Percentiles rank a stretch among this genome's conserved stretches.
These are phyloP conservation scores for Mycena sanguinolenta DNA, from an alignment of 768 basidiomycete genomes.

Conservation along the genomic window DNA sequence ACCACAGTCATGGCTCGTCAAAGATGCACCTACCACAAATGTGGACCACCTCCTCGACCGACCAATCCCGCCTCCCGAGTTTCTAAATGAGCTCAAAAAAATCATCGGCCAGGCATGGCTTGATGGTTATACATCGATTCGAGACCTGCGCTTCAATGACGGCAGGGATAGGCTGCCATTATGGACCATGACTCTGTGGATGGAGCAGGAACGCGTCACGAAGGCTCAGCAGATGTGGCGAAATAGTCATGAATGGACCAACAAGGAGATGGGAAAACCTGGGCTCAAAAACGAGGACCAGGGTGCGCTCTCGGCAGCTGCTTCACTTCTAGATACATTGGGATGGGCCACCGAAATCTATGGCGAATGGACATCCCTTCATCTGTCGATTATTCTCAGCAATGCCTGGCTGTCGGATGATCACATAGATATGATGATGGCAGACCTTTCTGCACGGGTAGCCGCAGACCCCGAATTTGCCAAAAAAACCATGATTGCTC, in stretches of 20 bases:
- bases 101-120: constrained; percentile 28
- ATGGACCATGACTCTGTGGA: constrained; percentile 34
- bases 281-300: constrained; percentile 1
- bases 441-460: constrained; percentile 23
- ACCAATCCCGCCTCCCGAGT: neutral
- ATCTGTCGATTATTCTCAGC: constrained; percentile 23
- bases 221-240: constrained; percentile 29
- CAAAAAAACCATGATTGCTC: constrained; percentile 21
- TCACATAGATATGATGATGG: constrained; percentile 35
- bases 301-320: neutral
- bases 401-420: constrained; percentile 20
- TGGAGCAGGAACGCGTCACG: constrained; percentile 4
- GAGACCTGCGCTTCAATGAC: constrained; percentile 34
- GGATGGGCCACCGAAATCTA: neutral
- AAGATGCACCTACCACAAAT: neutral
- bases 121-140: constrained; percentile 36
- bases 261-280: constrained; percentile 12
- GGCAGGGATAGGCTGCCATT: constrained; percentile 31
- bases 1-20: neutral
- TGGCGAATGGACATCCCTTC: neutral
- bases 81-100: neutral
- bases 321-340: neutral
- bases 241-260: constrained; percentile 24
- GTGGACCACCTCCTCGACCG: neutral
- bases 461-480: constrained; percentile 21